Conservation (phyloP, 2,329 filamentous ascomycete genomes). For the Colletotrichum lindemuthianum region DNA sequence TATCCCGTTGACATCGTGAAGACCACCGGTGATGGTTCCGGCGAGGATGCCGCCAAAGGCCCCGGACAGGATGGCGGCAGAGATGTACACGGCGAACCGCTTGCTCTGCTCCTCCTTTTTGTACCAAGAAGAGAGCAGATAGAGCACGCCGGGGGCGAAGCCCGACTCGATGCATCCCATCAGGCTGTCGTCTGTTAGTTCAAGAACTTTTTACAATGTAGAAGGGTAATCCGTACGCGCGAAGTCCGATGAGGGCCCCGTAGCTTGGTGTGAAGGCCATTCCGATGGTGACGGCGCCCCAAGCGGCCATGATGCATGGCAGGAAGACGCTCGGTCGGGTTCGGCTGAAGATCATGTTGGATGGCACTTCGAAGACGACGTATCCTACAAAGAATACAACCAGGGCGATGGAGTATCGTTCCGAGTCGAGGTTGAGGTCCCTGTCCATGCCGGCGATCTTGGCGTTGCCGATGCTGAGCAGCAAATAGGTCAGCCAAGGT, state of each 20-base stretch:
- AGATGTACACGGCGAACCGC: conserved; percentile 73
- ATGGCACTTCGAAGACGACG: conserved; percentile 70
- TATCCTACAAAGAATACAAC: conserved; percentile 77
- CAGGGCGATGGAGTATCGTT: conserved; percentile 69
- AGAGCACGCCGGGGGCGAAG: conserved; percentile 67
- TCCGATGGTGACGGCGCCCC: conserved; percentile 42
- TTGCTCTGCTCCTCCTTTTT: conserved; percentile 45
- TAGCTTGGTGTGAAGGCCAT: conserved; percentile 44
- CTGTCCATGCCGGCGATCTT: conserved; percentile 61
- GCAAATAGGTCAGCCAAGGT: not conserved
- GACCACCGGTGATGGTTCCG: conserved; percentile 64
- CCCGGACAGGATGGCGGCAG: conserved; percentile 74
- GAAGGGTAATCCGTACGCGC: conserved; percentile 44
- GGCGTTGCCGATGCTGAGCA: conserved; percentile 60
- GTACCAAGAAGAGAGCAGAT: conserved; percentile 77
- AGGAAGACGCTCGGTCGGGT: conserved; percentile 72
- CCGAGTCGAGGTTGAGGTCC: conserved; percentile 62
- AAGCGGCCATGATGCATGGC: conserved; percentile 71
- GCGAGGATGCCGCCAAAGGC: conserved; percentile 72
- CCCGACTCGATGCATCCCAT: conserved; percentile 69
- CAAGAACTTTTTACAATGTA: too few species aligned
- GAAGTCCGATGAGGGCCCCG: conserved; percentile 43
- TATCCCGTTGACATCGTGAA: conserved; percentile 62
- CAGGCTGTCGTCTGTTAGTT: not conserved
- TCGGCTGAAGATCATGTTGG: conserved; percentile 73